Conservation (phyloP, 495 filamentous ascomycete species). For the Viridothelium virens region DNA sequence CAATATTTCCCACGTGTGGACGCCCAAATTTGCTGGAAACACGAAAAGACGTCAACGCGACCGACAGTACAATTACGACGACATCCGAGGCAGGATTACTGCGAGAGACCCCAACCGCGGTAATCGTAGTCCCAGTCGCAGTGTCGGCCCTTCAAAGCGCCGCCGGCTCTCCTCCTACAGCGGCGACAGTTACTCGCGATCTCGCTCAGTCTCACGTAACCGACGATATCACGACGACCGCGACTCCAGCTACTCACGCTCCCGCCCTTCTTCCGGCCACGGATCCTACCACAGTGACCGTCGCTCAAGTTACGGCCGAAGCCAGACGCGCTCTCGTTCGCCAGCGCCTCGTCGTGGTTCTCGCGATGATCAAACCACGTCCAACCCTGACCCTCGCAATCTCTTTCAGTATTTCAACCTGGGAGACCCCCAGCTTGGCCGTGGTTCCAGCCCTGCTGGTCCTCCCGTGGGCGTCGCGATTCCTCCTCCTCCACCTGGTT, state of each 20-base stretch:
- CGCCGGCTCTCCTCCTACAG: constrained; percentile 13
- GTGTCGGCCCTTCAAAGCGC: neutral
- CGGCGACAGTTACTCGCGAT: neutral
- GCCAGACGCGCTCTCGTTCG: neutral
- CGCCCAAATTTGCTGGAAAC: constrained; percentile 65
- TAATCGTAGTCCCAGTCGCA: neutral
- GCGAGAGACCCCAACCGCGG: neutral
- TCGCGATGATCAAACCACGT: no score
- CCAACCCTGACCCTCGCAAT: neutral
- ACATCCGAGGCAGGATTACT: constrained; percentile 1
- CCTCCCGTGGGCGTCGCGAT: neutral
- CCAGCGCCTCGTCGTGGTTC: neutral
- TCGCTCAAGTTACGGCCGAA: neutral
- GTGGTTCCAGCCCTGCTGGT: neutral
- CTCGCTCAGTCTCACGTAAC: neutral
- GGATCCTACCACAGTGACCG: neutral
- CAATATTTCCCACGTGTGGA: constrained; percentile 85
- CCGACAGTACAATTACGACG: neutral
- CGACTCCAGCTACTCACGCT: neutral
- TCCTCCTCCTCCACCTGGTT: constrained; percentile 11
- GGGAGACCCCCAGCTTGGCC: neutral
- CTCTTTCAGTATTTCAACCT: neutral
- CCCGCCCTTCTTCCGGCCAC: neutral
- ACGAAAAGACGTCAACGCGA: constrained; percentile 47
- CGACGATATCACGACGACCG: neutral